Percentiles rank a stretch among this genome's conserved stretches.
Evolutionary conservation across 306 rosid species (phyloP).

Genomic region (Pyrus bretschneideri): DNA sequence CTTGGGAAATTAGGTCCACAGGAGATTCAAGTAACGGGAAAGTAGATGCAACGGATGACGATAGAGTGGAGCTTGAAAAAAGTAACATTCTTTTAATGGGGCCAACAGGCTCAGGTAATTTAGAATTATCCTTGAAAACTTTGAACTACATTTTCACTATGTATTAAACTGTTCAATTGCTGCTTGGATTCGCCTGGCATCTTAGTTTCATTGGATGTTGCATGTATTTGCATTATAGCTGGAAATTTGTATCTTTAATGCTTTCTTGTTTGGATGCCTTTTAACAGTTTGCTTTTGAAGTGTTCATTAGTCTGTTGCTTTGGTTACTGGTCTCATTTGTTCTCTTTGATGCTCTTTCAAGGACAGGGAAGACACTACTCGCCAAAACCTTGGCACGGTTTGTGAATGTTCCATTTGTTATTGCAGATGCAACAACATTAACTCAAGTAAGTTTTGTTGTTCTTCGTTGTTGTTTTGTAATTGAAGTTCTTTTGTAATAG

Average conservation of each 20-base stretch:
- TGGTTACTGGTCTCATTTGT: slow-evolving; percentile 51
- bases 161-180: neutral
- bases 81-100: slow-evolving; percentile 97
- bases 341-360: slow-evolving; percentile 61
- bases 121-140: slow-evolving; percentile 6
- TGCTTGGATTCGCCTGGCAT: neutral
- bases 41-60: slow-evolving; percentile 47
- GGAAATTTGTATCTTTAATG: slow-evolving; percentile 1
- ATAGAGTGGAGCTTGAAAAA: slow-evolving; percentile 90
- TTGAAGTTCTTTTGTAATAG: neutral
- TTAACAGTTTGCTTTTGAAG: slow-evolving; percentile 4
- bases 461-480: slow-evolving; percentile 17
- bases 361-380: slow-evolving; percentile 99
- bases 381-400: slow-evolving; percentile 98
- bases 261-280: slow-evolving; percentile 7
- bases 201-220: neutral
- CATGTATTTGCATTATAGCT: neutral
- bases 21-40: slow-evolving; percentile 53
- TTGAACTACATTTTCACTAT: neutral
- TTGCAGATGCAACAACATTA: slow-evolving; percentile 94
- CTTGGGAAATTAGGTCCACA: slow-evolving; percentile 67
- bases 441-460: slow-evolving; percentile 73
- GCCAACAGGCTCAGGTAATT: slow-evolving; percentile 97
- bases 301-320: neutral
- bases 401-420: slow-evolving; percentile 96